Evolutionary conservation across 2,329 filamentous ascomycete genomes (phyloP), one percentile per base, ranked within the genome.

Genomic region (Apiospora arundinis): DNA sequence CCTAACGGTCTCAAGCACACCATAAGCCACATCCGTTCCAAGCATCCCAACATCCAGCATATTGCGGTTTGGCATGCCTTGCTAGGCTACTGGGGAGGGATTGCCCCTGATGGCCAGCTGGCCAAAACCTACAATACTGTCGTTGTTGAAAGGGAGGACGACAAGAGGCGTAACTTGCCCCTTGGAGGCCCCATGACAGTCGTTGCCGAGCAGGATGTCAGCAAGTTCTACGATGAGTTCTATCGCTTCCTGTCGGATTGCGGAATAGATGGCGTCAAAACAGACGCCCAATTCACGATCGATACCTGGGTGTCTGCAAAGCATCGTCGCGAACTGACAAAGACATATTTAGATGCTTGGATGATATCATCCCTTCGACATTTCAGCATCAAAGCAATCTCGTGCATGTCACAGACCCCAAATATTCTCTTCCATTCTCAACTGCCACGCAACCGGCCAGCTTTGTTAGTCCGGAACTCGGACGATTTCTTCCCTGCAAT

Each of bases 61-160:
- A 89, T 98, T 68, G 94, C 93, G 14, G 95, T 98, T 0, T 99
- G 96, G 96, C 96, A 99, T 83, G 94, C 95, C 0, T 86, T 98
- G 0, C 80, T 92, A 42, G 86, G 95, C 1, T 97, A 97, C 80
- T 98, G 96, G 96, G 95, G 94, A 66, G 95, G 95, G 0, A 91
- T 99, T 14, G 90, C 93, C 0, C 91, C 93, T 0, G 82, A 89
- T 6, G 93, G 95, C 0, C 87, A 91, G 67, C 89, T 99, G 67
- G 93, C 93, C 0, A 85, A 91, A 74, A 88, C 87, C 0, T 99
- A 98, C 83, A 93, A 93, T 79, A 97, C 94, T 0, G 83, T 91
- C 2, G 85, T 87, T 68, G 84, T 91, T 1, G 80, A 88, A 1
- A 83, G 88, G 46, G 83, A 87, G 67, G 84, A 88, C 71, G 80